Evolutionary conservation across 2,329 filamentous ascomycete species (phyloP), one percentile per base, ranked within the genome.

Genomic region (Fusarium transvaalense): DNA sequence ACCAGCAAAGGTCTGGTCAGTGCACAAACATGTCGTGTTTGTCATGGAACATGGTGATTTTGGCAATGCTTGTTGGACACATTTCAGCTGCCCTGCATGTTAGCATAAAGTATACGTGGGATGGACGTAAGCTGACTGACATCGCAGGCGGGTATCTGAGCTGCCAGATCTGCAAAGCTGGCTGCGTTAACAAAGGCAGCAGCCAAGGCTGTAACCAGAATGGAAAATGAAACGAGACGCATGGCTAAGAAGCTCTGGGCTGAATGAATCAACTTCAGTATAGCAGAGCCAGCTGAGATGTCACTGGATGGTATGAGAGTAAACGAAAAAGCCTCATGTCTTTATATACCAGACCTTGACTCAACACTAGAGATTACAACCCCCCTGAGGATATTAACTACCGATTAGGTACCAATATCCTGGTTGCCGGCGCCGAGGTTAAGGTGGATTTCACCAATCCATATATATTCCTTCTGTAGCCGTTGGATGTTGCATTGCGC

Each of bases 1-100:
- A 2, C 48, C 53, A 5, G 66, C 61, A 35, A 69, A 69, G 6
- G 56, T 66, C 12, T 55, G 56, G 9, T 69, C 61, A 7, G 66
- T 69, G n/a, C 66, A 69, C 7, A 69, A 37, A 23, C 66, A 69
- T 54, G 66, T 66, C 3, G 56, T 55, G 25, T 69, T 69, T 27
- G 56, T 63, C 56, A 69, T 17, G 7, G 51, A 45, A 19, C 66
- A 69, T 12, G 66, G 56, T 5, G 66, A 69, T 9, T 45, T 12
- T 14, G 66, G 66, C 9, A 69, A 29, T 3, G 66, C 35, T 32
- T 63, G 34, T 37, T 55, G 48, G 3, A 69, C 35, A 25, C 66
- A 69, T 63, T 69, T 21, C 15, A 69, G 54, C 66, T 69, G 25
- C 7, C 3, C n/a, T 34, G 10, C 4, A 6, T 10, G 37, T 69